Evolutionary conservation across 495 filamentous ascomycete genomes (phyloP).

Genomic region (Glutinoglossum americanum): DNA sequence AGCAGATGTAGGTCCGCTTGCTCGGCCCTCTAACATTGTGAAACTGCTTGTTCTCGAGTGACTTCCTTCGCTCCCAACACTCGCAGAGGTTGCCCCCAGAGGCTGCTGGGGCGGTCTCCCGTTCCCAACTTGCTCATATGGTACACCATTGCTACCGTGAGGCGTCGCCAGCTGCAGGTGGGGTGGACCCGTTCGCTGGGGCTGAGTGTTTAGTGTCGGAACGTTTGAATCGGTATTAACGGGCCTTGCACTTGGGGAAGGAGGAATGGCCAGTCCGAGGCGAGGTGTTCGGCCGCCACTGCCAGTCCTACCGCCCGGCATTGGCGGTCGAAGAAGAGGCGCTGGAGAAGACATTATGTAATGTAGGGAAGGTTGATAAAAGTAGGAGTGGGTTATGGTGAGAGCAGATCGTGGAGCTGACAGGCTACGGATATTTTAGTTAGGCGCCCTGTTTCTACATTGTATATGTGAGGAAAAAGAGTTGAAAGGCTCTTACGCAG

Average conservation of each 20-base stretch:
- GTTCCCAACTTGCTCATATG: conserved; percentile 31
- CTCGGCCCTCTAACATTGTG: conserved; percentile 47
- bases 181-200: conserved; percentile 38
- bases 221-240: conserved; percentile 18
- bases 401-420: neutral
- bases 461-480: neutral
- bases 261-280: conserved; percentile 71
- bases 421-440: neutral
- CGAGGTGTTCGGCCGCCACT: conserved; percentile 46
- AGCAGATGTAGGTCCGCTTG: conserved; percentile 58
- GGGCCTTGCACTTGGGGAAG: conserved; percentile 58
- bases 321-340: conserved; percentile 65
- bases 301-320: conserved; percentile 44
- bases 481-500: neutral
- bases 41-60: conserved; percentile 59
- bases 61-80: conserved; percentile 48
- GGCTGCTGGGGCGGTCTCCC: conserved; percentile 30
- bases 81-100: conserved; percentile 20
- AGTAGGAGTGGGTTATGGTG: neutral
- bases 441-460: neutral
- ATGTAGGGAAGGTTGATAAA: neutral
- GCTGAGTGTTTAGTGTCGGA: conserved; percentile 4
- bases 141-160: conserved; percentile 48
- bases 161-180: conserved; percentile 65
- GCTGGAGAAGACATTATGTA: conserved; percentile 52